phyloP scores from a whole-genome alignment of 805 yeast species.

The Wickerhamiella lipophila region DNA sequence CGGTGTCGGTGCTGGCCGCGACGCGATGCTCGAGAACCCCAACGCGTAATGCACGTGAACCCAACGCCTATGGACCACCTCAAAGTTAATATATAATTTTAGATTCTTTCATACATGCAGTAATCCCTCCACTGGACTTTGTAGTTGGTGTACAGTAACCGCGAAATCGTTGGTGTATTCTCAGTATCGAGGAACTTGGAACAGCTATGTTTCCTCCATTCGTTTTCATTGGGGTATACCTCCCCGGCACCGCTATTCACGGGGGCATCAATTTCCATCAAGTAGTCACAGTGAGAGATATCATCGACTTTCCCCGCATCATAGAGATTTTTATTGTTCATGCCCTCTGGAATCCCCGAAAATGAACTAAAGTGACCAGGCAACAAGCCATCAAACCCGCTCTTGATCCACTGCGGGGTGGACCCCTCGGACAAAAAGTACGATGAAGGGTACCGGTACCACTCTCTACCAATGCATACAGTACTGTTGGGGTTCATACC shows the following conservation, averaged over 20 bases:
- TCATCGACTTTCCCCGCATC: conserved; percentile 44
- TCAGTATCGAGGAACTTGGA: conserved; percentile 21
- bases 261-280: conserved; percentile 48
- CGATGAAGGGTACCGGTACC: conserved; percentile 88
- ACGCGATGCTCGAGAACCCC: conserved; percentile 50
- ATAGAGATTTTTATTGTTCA: conserved; percentile 64
- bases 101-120: conserved; percentile 21
- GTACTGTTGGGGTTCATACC: conserved; percentile 33
- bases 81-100: not conserved
- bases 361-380: conserved; percentile 65
- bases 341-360: conserved; percentile 41
- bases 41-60: not conserved
- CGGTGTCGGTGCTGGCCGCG: conserved; percentile 97
- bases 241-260: conserved; percentile 38
- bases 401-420: conserved; percentile 49
- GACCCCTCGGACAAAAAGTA: conserved; percentile 54
- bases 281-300: conserved; percentile 48
- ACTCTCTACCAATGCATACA: conserved; percentile 87
- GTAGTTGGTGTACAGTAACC: conserved; percentile 20
- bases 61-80: not conserved
- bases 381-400: conserved; percentile 74
- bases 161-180: conserved; percentile 21
- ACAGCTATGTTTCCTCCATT: conserved; percentile 21
- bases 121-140: conserved; percentile 21
- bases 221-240: conserved; percentile 18